Evolutionary conservation across 1,139 yeast genomes (phyloP).

Genomic region (Magnusiomyces magnusii): DNA sequence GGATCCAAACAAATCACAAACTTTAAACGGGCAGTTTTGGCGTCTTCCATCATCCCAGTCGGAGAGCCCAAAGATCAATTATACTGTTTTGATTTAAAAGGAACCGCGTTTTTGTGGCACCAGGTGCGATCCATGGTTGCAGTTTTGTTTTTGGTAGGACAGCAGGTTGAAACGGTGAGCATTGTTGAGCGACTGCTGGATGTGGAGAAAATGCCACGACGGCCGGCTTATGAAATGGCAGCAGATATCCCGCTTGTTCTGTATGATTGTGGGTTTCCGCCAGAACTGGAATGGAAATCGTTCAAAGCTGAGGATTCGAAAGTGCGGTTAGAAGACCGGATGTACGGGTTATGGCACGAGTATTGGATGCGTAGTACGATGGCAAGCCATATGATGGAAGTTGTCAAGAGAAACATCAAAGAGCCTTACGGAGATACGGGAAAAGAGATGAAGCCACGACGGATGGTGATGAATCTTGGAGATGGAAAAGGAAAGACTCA

Average conservation of each 20-base stretch:
- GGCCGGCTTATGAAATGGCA: conserved; percentile 87
- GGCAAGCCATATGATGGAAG: conserved; percentile 27
- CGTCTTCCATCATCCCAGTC: conserved; percentile 21
- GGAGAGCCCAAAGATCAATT: conserved; percentile 18
- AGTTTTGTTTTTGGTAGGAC: conserved; percentile 71
- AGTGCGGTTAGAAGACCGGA: conserved; percentile 20
- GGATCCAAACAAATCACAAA: conserved; percentile 88
- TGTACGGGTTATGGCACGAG: conserved; percentile 30
- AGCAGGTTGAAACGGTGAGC: conserved; percentile 54
- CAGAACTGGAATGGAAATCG: conserved; percentile 55
- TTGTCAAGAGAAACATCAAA: conserved; percentile 17
- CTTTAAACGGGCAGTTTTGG: conserved; percentile 49
- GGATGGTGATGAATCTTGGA: conserved; percentile 23
- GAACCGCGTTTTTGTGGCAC: conserved; percentile 95
- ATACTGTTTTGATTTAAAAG: conserved; percentile 70
- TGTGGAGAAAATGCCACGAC: conserved; percentile 49
- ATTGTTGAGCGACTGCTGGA: conserved; percentile 56
- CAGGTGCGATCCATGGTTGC: conserved; percentile 97
- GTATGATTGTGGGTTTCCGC: conserved; percentile 69
- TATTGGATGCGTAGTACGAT: conserved; percentile 34
- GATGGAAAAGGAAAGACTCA: conserved; percentile 30
- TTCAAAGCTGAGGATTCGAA: conserved; percentile 19
- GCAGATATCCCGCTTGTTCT: conserved; percentile 83
- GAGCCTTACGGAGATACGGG: conserved; percentile 6
- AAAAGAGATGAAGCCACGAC: conserved; percentile 8